These are phyloP conservation scores for Stemphylium vesicarium DNA, from an alignment of 2,329 filamentous ascomycete species.

Conservation along the genomic window DNA sequence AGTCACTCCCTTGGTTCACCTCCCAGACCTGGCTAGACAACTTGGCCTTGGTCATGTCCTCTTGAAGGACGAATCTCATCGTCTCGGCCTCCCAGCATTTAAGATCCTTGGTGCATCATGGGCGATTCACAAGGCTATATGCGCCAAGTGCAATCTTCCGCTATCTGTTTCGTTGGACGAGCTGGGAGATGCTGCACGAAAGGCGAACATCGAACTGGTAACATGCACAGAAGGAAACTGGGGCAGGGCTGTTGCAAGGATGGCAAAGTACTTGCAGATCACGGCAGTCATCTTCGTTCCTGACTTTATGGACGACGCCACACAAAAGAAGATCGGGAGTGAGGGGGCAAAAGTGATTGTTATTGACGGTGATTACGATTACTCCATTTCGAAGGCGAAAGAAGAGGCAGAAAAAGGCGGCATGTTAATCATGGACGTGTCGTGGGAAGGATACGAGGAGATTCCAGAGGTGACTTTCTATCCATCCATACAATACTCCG, in stretches of 20 bases:
- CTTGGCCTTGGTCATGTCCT: constrained; percentile 62
- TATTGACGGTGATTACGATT: constrained; percentile 68
- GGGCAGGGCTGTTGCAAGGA: constrained; percentile 73
- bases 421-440: constrained; percentile 72
- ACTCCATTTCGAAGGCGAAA: constrained; percentile 60
- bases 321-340: constrained; percentile 60
- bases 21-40: constrained; percentile 62
- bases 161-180: constrained; percentile 53
- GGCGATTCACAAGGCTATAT: constrained; percentile 68
- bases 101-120: constrained; percentile 83
- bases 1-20: constrained; percentile 60
- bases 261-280: constrained; percentile 67
- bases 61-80: constrained; percentile 73
- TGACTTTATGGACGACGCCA: constrained; percentile 60
- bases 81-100: constrained; percentile 75
- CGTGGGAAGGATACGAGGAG: constrained; percentile 69
- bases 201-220: constrained; percentile 55
- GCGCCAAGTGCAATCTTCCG: constrained; percentile 53
- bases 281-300: constrained; percentile 69
- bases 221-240: constrained; percentile 79
- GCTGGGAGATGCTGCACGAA: constrained; percentile 45
- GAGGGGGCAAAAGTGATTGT: constrained; percentile 69
- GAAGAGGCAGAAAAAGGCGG: constrained; percentile 51
- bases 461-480: constrained; percentile 62
- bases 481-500: background rate